These are phyloP conservation scores for Przewalskia tangutica DNA, from an alignment of 257 asterid species.

Conservation along the genomic window DNA sequence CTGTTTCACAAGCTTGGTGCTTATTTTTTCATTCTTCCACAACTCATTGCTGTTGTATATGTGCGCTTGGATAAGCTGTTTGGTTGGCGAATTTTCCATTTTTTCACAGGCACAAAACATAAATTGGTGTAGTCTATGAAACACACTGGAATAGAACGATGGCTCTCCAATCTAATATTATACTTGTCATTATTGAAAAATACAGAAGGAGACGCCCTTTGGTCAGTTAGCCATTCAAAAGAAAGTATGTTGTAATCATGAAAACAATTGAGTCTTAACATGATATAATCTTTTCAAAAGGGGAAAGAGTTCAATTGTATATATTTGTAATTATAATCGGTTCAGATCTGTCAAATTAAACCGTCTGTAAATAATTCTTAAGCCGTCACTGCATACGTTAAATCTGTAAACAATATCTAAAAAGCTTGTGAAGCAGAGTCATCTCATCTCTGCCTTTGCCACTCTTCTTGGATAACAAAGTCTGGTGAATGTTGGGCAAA, in stretches of 20 bases:
- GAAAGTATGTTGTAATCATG: background rate
- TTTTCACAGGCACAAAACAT: background rate
- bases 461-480: conserved; percentile 59
- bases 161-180: too few species aligned
- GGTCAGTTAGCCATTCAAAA: background rate
- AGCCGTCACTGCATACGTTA: background rate
- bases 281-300: background rate
- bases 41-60: too few species aligned
- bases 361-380: background rate
- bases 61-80: background rate
- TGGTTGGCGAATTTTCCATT: background rate
- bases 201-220: background rate
- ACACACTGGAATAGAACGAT: too few species aligned
- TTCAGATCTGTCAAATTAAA: background rate
- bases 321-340: too few species aligned
- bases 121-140: too few species aligned
- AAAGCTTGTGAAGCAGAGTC: background rate
- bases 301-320: background rate
- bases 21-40: background rate
- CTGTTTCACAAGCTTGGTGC: background rate
- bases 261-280: too few species aligned
- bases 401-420: background rate
- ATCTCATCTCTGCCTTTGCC: conserved; percentile 16
- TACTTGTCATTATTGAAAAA: too few species aligned
- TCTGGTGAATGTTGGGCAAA: conserved; percentile 82